Conservation (phyloP, 2,329 filamentous ascomycete species). For the Ceratocystis colombiana region DNA sequence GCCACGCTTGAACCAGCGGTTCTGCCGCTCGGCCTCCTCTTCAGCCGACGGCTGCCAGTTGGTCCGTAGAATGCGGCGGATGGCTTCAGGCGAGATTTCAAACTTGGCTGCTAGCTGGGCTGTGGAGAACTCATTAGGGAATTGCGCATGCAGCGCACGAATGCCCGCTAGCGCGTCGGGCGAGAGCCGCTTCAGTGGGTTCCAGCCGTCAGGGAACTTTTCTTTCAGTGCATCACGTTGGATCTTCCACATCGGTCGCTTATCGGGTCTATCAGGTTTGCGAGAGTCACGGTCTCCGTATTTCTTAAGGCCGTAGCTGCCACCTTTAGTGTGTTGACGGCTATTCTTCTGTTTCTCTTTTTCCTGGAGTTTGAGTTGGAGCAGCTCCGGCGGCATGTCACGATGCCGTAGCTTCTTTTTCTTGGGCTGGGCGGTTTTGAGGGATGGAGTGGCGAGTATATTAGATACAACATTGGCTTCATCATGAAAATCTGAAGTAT, state of each 20-base stretch:
- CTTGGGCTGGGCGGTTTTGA: constrained; percentile 14
- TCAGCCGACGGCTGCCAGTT: constrained; percentile 57
- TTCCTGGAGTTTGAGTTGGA: constrained; percentile 8
- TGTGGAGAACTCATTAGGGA: constrained; percentile 68
- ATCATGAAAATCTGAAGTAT: background rate
- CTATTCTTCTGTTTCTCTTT: background rate
- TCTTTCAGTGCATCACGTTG: constrained; percentile 64
- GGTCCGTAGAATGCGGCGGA: constrained; percentile 73
- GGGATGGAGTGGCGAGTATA: constrained; percentile 15
- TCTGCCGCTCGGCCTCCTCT: constrained; percentile 48
- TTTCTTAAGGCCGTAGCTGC: background rate
- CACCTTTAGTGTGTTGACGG: background rate
- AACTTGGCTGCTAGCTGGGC: constrained; percentile 65
- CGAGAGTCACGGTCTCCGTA: background rate
- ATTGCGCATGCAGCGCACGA: constrained; percentile 65
- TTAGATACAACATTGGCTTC: background rate
- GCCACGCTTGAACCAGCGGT: constrained; percentile 53
- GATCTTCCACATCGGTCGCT: constrained; percentile 51
- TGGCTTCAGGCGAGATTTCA: constrained; percentile 74
- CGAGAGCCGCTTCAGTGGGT: constrained; percentile 73
- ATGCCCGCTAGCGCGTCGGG: constrained; percentile 90
- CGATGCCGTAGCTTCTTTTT: constrained; percentile 20
- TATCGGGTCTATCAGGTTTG: constrained; percentile 10
- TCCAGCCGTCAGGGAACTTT: constrained; percentile 78
- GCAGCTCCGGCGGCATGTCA: background rate